Evolutionary conservation across 768 basidiomycete species (phyloP).

Genomic region (Lentinula detonsa): DNA sequence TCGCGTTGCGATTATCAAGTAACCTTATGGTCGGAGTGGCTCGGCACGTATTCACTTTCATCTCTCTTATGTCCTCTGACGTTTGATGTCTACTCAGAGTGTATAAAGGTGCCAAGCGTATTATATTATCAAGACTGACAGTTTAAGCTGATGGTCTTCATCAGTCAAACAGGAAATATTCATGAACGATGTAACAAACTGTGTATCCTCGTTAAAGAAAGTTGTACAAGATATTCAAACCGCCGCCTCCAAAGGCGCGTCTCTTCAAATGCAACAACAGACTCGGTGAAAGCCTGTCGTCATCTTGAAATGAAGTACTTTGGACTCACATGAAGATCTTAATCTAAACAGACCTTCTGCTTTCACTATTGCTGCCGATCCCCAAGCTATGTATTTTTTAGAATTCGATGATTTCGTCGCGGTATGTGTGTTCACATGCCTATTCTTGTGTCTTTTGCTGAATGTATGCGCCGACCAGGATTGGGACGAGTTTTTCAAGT

Average conservation of each 20-base stretch:
- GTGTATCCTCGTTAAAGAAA: conserved; percentile 74
- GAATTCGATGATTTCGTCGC: conserved; percentile 64
- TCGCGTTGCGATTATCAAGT: conserved; percentile 82
- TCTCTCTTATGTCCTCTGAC: background rate
- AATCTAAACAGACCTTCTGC: conserved; percentile 34
- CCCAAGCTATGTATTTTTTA: conserved; percentile 38
- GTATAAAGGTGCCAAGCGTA: conserved; percentile 34
- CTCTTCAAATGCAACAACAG: conserved; percentile 69
- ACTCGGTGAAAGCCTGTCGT: conserved; percentile 40
- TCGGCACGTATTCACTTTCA: conserved; percentile 38
- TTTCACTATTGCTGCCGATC: conserved; percentile 49
- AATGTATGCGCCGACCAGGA: conserved; percentile 28
- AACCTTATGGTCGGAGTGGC: conserved; percentile 88
- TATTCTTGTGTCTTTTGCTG: background rate
- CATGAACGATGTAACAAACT: conserved; percentile 70
- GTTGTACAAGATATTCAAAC: conserved; percentile 62
- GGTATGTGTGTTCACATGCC: conserved; percentile 28
- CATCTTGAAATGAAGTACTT: background rate
- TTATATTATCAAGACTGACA: background rate
- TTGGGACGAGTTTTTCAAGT: conserved; percentile 58
- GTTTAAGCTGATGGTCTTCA: conserved; percentile 1
- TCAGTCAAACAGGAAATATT: conserved; percentile 84
- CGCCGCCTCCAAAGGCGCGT: conserved; percentile 34
- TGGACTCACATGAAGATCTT: background rate
- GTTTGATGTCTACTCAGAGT: conserved; percentile 22